phyloP scores from a whole-genome alignment of 208 protist genomes.

The Spongospora subterranea region DNA sequence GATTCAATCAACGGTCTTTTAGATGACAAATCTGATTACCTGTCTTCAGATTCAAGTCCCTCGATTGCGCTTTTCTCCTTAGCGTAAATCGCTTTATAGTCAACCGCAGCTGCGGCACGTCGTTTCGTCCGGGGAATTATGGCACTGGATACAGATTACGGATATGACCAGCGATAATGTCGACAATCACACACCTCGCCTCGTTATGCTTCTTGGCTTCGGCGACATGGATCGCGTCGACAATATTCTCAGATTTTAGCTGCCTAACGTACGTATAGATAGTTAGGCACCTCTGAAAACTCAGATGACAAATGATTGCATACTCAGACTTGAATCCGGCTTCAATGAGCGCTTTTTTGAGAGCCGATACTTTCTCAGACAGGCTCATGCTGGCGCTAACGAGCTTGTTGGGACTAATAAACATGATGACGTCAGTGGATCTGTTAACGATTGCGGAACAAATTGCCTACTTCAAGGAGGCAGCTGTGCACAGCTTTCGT shows the following conservation, averaged over 20 bases:
- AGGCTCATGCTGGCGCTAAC: neutral
- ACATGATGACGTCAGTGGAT: neutral
- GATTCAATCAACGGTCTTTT: too few relatives aligned
- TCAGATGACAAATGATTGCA: neutral
- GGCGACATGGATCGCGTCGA: neutral
- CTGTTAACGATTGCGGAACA: neutral
- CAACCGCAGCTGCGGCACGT: slow-evolving; percentile 30
- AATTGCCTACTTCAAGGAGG: neutral
- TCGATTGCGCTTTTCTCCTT: neutral
- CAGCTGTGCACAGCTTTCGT: neutral
- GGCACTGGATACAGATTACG: too few relatives aligned
- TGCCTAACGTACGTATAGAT: neutral
- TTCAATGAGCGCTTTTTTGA: slow-evolving; percentile 32
- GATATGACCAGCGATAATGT: too few relatives aligned
- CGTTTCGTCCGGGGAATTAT: neutral
- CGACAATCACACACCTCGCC: neutral
- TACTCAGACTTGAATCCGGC: slow-evolving; percentile 15
- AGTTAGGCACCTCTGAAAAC: neutral
- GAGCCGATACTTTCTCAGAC: slow-evolving; percentile 29
- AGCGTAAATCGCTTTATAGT: slow-evolving; percentile 44
- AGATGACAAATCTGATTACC: too few relatives aligned
- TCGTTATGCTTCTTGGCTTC: neutral
- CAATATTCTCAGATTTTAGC: neutral
- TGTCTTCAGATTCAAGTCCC: neutral
- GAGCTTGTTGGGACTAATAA: slow-evolving; percentile 28